phyloP scores from a whole-genome alignment of 164 flowering plant genomes.

The Liriodendron chinense region DNA sequence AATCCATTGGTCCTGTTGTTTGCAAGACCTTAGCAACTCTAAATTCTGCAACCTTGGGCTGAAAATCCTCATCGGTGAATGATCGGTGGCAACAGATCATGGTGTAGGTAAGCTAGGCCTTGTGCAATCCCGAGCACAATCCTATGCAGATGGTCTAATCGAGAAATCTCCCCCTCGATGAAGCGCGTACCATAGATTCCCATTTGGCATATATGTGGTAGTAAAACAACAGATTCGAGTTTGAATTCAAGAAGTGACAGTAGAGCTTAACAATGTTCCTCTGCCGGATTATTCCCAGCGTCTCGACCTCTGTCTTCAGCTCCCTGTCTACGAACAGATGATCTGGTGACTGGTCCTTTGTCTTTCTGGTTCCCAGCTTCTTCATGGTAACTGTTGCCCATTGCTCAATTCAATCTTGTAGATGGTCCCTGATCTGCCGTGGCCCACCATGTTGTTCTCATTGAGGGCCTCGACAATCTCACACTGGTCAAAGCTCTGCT shows the following conservation, averaged over 20 bases:
- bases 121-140: constrained; percentile 89
- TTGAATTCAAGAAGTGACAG: constrained; percentile 66
- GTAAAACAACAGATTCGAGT: constrained; percentile 70
- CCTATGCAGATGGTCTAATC: constrained; percentile 85
- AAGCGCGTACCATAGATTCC: constrained; percentile 89
- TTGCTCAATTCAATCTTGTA: constrained; percentile 64
- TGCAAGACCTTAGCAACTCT: constrained; percentile 92
- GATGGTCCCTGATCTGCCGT: constrained; percentile 92
- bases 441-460: constrained; percentile 86
- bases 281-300: constrained; percentile 85
- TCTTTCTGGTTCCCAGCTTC: constrained; percentile 59
- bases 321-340: constrained; percentile 50
- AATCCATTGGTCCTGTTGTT: constrained; percentile 72
- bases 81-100: constrained; percentile 71
- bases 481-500: constrained; percentile 53
- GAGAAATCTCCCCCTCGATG: constrained; percentile 52
- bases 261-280: constrained; percentile 89
- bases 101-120: constrained; percentile 92
- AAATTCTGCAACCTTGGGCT: constrained; percentile 94
- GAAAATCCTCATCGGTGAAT: constrained; percentile 75
- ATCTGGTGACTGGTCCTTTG: constrained; percentile 51
- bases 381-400: constrained; percentile 86
- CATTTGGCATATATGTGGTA: constrained; percentile 97
- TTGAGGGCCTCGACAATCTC: constrained; percentile 66
- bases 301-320: constrained; percentile 81